Evolutionary conservation across 495 filamentous ascomycete genomes (phyloP).

Genomic region (Trichoderma erinaceum): DNA sequence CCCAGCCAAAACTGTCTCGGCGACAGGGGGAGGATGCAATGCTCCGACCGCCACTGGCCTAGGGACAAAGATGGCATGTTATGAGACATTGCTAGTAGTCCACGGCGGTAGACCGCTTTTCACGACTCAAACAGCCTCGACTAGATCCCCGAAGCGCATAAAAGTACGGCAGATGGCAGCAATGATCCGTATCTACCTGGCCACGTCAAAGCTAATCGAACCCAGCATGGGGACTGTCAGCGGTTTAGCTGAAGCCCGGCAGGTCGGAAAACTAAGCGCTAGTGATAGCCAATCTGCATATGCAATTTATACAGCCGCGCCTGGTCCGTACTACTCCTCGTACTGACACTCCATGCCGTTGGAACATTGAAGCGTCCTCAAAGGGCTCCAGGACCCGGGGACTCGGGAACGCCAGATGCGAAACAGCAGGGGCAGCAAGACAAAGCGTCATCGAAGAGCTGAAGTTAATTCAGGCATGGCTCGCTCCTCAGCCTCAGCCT

Average conservation of each 20-base stretch:
- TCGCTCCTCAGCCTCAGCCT: background rate
- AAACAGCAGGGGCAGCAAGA: background rate
- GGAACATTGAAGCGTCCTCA: background rate
- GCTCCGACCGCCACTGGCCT: background rate
- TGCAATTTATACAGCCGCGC: conserved; percentile 10
- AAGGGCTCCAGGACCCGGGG: conserved; percentile 4
- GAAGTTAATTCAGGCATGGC: background rate
- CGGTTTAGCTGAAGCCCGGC: conserved; percentile 2
- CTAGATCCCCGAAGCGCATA: background rate
- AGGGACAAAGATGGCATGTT: background rate
- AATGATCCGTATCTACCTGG: too few relatives aligned
- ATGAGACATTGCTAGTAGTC: background rate
- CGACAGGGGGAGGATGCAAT: background rate
- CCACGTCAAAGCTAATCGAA: background rate
- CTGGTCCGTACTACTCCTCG: background rate
- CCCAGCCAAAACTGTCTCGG: background rate
- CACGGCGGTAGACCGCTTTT: background rate
- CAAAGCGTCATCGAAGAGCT: conserved; percentile 5
- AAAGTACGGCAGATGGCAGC: background rate
- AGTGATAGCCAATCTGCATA: conserved; percentile 8
- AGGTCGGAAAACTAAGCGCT: conserved; percentile 12
- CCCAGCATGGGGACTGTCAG: conserved; percentile 1
- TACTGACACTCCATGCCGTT: background rate
- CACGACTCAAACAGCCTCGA: background rate
- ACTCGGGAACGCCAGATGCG: conserved; percentile 5